Evolutionary conservation across 2,329 filamentous ascomycete genomes (phyloP).

Genomic region (Fusarium ambrosium): DNA sequence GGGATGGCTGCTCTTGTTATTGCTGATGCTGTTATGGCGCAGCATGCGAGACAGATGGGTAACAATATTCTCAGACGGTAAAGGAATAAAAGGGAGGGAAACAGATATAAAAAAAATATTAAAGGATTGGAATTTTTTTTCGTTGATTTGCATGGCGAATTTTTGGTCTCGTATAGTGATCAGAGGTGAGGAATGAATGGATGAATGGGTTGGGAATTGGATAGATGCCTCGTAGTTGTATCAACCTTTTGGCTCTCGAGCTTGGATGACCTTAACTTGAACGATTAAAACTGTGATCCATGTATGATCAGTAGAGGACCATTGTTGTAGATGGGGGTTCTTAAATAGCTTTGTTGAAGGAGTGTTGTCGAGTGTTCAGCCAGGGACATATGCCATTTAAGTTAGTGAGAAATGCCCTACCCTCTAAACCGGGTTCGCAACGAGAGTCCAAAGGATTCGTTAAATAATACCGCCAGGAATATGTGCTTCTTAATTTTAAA

Average conservation of each 20-base stretch:
- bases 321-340: no score
- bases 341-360: background rate
- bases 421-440: background rate
- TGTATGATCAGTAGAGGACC: no score
- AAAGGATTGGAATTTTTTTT: background rate
- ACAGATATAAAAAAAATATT: conserved; percentile 4
- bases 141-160: background rate
- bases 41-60: conserved; percentile 72
- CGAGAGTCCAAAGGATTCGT: background rate
- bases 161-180: background rate
- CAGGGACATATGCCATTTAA: background rate
- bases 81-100: background rate
- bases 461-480: no score
- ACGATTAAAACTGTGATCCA: no score
- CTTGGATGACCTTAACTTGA: no score
- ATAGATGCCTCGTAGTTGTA: background rate
- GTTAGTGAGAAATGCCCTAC: background rate
- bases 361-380: background rate
- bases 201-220: background rate
- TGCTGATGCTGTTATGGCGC: conserved; percentile 88
- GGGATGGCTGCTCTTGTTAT: conserved; percentile 90
- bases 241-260: background rate
- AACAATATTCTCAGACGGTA: conserved; percentile 22
- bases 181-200: background rate
- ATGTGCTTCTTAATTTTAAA: background rate